phyloP scores from a whole-genome alignment of 2,329 filamentous ascomycete species.

The Talaromyces sp. region DNA sequence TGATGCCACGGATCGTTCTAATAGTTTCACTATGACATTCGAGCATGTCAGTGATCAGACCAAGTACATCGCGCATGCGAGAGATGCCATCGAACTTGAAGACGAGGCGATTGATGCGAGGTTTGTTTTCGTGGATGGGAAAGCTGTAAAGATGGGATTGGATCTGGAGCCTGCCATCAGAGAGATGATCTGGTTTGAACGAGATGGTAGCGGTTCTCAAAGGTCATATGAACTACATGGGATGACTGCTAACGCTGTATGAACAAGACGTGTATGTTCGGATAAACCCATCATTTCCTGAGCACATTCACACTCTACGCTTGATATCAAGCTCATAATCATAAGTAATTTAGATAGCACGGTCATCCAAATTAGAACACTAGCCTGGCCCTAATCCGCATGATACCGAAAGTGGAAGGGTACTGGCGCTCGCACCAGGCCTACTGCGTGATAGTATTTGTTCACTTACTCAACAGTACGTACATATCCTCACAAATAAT shows the following conservation, averaged over 20 bases:
- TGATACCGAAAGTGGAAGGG: neutral
- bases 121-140: neutral
- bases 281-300: neutral
- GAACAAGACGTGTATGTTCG: neutral
- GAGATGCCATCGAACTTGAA: conserved; percentile 1
- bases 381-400: too few species aligned
- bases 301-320: neutral
- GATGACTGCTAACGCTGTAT: neutral
- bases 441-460: too few species aligned
- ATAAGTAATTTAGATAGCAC: neutral
- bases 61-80: conserved; percentile 26
- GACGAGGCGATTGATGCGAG: conserved; percentile 8
- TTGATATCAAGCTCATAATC: neutral
- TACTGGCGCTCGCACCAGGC: too few species aligned
- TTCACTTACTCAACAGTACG: too few species aligned
- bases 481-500: too few species aligned
- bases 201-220: neutral
- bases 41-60: conserved; percentile 29
- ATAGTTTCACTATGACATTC: conserved; percentile 30
- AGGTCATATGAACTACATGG: neutral
- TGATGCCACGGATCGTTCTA: conserved; percentile 33
- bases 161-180: neutral
- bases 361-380: neutral
- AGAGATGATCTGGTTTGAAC: conserved; percentile 11
- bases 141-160: conserved; percentile 7